Conservation (phyloP, 2,329 filamentous ascomycete genomes). For the Trichoderma koningiopsis region DNA sequence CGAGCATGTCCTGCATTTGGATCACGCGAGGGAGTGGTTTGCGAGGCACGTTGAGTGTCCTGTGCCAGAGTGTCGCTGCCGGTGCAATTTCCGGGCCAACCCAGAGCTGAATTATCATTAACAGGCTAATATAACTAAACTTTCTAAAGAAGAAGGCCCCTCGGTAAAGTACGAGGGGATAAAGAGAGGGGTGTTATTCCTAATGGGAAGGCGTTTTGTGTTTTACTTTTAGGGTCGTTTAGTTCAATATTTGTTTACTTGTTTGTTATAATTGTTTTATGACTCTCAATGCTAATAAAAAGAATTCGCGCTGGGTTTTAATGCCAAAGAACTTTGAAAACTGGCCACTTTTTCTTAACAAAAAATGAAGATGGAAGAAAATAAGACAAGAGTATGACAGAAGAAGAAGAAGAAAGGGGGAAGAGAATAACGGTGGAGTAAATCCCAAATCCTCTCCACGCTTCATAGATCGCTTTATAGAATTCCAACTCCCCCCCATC, state of each 20-base stretch:
- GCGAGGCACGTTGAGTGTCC: slow-evolving; percentile 65
- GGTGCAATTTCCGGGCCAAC: slow-evolving; percentile 63
- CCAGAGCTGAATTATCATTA: slow-evolving; percentile 58
- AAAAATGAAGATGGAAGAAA: neutral
- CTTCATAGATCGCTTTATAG: neutral
- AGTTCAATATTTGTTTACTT: slow-evolving; percentile 1
- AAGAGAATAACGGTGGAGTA: neutral
- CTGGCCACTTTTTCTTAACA: neutral
- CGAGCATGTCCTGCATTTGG: slow-evolving; percentile 68
- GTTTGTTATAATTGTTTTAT: slow-evolving; percentile 10
- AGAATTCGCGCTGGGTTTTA: slow-evolving; percentile 1
- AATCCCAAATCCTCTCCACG: neutral
- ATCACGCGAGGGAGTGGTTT: slow-evolving; percentile 70
- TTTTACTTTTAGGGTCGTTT: neutral
- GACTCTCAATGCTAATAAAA: slow-evolving; percentile 11
- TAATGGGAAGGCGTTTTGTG: neutral
- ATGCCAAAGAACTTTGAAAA: slow-evolving; percentile 1
- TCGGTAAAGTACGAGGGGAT: neutral
- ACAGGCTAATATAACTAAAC: neutral
- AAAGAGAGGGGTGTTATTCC: neutral
- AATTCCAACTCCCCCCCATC: neutral
- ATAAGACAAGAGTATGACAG: neutral
- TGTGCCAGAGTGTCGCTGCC: slow-evolving; percentile 67
- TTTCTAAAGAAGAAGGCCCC: neutral
- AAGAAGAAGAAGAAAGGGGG: neutral